phyloP scores from a whole-genome alignment of 2,329 filamentous ascomycete species.

The Fusarium sp. region DNA sequence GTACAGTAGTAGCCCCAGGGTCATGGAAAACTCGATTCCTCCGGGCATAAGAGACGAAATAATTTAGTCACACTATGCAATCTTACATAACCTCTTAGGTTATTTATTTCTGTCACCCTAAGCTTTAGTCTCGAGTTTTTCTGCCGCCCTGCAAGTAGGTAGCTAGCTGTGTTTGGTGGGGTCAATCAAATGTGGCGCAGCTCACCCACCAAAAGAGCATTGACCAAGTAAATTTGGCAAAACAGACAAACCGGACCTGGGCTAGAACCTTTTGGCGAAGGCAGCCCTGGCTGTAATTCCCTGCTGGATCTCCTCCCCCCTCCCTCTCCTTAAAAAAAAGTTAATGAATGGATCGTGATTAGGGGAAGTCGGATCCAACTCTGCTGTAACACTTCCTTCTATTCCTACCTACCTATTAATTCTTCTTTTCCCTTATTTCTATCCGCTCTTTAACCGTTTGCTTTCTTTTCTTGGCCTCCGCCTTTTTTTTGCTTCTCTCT shows the following conservation, averaged over 20 bases:
- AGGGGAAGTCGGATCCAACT: conserved; percentile 3
- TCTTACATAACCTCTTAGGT: too few relatives aligned
- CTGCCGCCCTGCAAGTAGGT: too few relatives aligned
- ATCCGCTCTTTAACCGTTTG: conserved; percentile 14
- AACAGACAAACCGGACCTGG: neutral
- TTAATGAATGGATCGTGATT: conserved; percentile 8
- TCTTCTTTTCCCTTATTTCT: conserved; percentile 1
- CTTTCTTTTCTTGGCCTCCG: neutral
- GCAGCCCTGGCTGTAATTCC: neutral
- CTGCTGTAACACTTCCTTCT: conserved; percentile 7
- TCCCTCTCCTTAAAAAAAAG: conserved; percentile 1
- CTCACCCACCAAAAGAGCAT: neutral
- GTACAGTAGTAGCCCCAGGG: too few relatives aligned
- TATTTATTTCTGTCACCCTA: too few relatives aligned
- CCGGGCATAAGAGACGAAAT: too few relatives aligned
- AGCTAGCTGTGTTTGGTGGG: neutral
- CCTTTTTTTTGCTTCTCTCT: neutral
- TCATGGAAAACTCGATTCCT: too few relatives aligned
- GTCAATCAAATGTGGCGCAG: conserved; percentile 1
- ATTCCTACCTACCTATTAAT: neutral
- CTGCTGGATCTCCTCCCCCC: neutral
- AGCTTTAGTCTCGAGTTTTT: too few relatives aligned
- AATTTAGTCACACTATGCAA: too few relatives aligned
- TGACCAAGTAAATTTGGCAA: conserved; percentile 3
- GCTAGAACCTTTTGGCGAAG: conserved; percentile 2